Conservation (phyloP, 73 alveolate genomes). For the Paramecium sonneborni region DNA sequence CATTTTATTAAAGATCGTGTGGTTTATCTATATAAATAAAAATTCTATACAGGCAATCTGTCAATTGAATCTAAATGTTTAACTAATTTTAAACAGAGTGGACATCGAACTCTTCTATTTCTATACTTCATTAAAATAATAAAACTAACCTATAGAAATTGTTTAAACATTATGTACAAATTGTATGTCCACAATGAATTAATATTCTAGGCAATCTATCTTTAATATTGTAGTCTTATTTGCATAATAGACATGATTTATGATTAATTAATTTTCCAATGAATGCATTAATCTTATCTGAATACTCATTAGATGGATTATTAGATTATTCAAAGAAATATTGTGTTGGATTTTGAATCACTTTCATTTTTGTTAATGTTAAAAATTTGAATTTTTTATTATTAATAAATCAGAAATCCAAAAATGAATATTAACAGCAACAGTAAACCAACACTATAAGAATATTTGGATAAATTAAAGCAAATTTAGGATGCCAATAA, state of each 20-base stretch:
- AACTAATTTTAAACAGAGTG: constrained; percentile 91
- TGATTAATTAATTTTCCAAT: constrained; percentile 57
- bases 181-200: constrained; percentile 95
- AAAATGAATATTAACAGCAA: background rate
- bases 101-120: constrained; percentile 90
- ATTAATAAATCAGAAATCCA: background rate
- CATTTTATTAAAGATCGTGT: constrained; percentile 64
- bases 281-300: constrained; percentile 44
- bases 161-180: constrained; percentile 89
- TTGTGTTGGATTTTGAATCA: constrained; percentile 55
- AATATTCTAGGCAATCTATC: constrained; percentile 92
- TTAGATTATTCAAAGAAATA: constrained; percentile 55
- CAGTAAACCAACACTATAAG: background rate
- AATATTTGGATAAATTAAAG: constrained; percentile 5
- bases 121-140: constrained; percentile 48
- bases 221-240: constrained; percentile 86
- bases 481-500: background rate
- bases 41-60: constrained; percentile 75
- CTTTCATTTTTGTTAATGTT: background rate
- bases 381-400: constrained; percentile 5
- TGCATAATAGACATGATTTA: constrained; percentile 86
- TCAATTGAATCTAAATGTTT: constrained; percentile 93
- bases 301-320: constrained; percentile 47
- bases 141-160: constrained; percentile 76
- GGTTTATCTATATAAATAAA: background rate